Base-by-base conservation (phyloP, 2,329 filamentous ascomycete genomes). In the Sarocladium strictum region DNA sequence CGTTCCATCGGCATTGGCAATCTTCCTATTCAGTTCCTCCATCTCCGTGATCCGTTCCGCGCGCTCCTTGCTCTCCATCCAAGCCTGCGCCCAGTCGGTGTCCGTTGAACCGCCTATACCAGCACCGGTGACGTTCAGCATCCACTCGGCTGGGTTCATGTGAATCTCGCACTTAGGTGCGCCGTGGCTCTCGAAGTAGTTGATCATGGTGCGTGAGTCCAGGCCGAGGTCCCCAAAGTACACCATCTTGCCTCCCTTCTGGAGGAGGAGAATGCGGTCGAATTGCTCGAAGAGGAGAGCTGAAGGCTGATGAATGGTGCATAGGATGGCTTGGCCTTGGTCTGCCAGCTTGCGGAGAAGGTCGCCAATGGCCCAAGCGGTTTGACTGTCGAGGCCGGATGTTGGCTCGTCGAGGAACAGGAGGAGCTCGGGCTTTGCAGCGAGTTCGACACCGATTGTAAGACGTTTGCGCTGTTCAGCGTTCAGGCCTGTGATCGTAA, bases 351-450 rank as follows among this genome's bases (percentile, higher is more conserved):
- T 90, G 60, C 87, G 80, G 55, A 91, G 79, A 3, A 90, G 74
- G 64, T 83, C 80, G 29, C 84, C 80, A 63, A 90, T 90, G 51
- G 85, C 84, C 85, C 85, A 90, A 0, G 86, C 86, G 1, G 86
- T 89, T 64, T 90, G 86, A 61, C 79, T 84, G 66, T 91, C 87
- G 10, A 90, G 76, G 64, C 87, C 87, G 7, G 86, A 89, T 2
- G 87, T 90, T 2, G 87, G 87, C 62, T 91, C 87, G 61, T 91
- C 87, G 14, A 90, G 75, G 73, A 90, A 90, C 15, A 90, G 77
- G 50, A 90, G 76, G 2, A 90, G 72, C 38, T 85, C 78, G 1
- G 87, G 87, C 63, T 86, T 87, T 1, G 87, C 87, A 15, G 85
- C 87, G 3, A 91, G 73, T 64, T 91, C 87, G 2, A 90, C 86